Conservation (phyloP, 495 filamentous ascomycete species). For the Xylaria flabelliformis region DNA sequence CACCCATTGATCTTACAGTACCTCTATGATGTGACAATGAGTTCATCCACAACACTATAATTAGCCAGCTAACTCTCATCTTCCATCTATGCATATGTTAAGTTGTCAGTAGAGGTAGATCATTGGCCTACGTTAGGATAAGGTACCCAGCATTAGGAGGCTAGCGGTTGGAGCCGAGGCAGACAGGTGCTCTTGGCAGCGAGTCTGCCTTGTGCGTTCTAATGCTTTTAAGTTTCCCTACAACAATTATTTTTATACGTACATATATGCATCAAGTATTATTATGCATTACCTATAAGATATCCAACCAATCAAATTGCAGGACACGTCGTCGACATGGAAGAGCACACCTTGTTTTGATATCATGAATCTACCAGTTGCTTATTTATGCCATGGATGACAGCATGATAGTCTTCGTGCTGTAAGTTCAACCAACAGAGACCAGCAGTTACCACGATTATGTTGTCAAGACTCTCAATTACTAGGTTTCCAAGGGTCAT, state of each 20-base stretch:
- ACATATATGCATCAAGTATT: neutral
- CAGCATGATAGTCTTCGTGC: neutral
- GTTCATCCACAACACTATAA: neutral
- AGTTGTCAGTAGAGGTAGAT: neutral
- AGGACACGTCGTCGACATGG: neutral
- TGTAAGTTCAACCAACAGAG: neutral
- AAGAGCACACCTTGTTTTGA: neutral
- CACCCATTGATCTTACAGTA: neutral
- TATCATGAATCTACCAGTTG: no score
- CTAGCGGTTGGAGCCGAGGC: neutral
- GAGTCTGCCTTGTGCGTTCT: neutral
- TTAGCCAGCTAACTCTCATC: neutral
- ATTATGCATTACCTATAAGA: neutral
- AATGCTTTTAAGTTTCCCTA: neutral
- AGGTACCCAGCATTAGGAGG: neutral
- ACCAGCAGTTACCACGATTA: neutral
- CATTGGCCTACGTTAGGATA: neutral
- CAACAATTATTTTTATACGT: neutral
- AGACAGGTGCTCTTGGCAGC: neutral
- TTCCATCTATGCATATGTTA: neutral
- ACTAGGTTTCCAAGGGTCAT: slow-evolving; percentile 1
- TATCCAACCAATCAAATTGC: neutral
- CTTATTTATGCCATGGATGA: neutral
- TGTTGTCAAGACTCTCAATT: slow-evolving; percentile 9
- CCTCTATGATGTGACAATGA: neutral